phyloP scores from a whole-genome alignment of 2,329 filamentous ascomycete genomes.

The Cryphonectria parasitica region DNA sequence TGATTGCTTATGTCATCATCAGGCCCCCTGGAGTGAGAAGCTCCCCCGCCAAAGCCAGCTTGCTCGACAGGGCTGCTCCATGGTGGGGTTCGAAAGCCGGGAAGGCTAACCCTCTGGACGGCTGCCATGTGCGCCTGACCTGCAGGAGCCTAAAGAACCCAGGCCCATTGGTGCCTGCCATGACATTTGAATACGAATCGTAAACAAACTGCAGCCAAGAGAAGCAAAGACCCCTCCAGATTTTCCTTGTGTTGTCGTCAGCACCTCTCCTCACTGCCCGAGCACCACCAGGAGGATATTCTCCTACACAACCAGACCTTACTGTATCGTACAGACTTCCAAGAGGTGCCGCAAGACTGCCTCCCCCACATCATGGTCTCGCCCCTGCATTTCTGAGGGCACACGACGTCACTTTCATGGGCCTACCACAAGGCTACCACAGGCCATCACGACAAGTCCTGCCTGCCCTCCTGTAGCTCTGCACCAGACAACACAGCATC shows the following conservation, averaged over 20 bases:
- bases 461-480: neutral
- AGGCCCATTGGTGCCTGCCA: conserved; percentile 2
- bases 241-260: neutral
- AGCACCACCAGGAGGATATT: neutral
- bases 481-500: conserved; percentile 9
- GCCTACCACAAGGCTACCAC: neutral
- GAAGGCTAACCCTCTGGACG: neutral
- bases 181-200: neutral
- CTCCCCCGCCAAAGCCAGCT: neutral
- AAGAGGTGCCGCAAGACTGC: neutral
- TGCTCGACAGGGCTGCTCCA: conserved; percentile 3
- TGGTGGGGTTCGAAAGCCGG: conserved; percentile 5
- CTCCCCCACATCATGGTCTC: neutral
- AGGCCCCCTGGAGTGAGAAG: neutral
- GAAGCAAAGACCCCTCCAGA: neutral
- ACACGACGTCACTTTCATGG: conserved; percentile 7
- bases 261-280: neutral
- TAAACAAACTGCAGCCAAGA: neutral
- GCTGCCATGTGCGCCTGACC: conserved; percentile 1
- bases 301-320: neutral
- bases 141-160: neutral
- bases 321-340: neutral
- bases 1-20: neutral
- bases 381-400: neutral
- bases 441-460: neutral